Evolutionary conservation across 2,329 filamentous ascomycete species (phyloP), one percentile per base, ranked within the genome.

Genomic region (Thelonectria discophora): DNA sequence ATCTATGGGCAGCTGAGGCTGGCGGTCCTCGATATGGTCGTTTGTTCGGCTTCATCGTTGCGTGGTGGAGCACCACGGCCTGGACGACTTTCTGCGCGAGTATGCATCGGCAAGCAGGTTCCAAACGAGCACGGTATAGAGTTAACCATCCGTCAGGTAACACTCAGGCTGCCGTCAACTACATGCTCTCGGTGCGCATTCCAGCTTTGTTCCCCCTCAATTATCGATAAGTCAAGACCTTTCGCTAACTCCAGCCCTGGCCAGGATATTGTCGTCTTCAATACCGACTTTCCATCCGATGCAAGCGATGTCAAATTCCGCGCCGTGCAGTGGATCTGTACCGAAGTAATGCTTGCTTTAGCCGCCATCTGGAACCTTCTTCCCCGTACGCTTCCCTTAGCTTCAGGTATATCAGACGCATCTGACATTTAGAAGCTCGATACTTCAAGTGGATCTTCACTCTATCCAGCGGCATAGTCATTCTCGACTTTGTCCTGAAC

Each of bases 61-160:
- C 85, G 0, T 88, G 85, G 85, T 88, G 85, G 85, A 85, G 82
- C 67, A 86, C 84, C 0, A 87, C 85, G 0, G 85, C 86, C 1
- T 88, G 85, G 85, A 88, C 85, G 2, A 87, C 82, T 0, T 84
- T 84, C 58, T 84, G 82, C 69, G 82, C 82, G 3, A 84, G 82
- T 78, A 70, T 59, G 75, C 54, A 32, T 20, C 8, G 40, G n/a
- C 30, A 5, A 18, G 13, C 21, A 37, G 6, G 1, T 3, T 13
- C 3, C 9, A 17, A 8, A 3, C 9, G 10, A 15, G 9, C 5
- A 21, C 3, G 13, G 1, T 18, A 15, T 13, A 39, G 3, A 24
- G 34, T 34, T 30, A 6, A n/a, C 27, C 4, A 13, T 24, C 24
- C 15, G 15, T 1, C 5, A 80, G 78, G 78, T 63, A 84, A 84